Evolutionary conservation across 1,284 basidiomycete species (phyloP), one percentile per base, ranked within the genome.

Genomic region (Neonothopanus nambi): DNA sequence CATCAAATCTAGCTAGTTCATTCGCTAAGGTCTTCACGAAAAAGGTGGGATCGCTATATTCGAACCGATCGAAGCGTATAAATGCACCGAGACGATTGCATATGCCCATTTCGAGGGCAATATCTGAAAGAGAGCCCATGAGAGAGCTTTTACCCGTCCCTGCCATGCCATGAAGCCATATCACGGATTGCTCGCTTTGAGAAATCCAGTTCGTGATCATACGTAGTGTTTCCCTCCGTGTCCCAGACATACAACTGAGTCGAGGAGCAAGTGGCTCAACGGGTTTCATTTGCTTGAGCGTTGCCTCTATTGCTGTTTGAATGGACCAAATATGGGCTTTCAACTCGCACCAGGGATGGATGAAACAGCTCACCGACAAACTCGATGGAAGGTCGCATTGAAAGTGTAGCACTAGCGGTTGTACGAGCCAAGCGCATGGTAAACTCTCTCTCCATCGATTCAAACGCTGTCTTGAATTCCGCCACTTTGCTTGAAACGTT

Each of bases 91-190:
- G 36, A 28, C 47, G 46, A 30, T 30, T 49, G 36, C 18, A 21
- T 17, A 15, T 38, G n/a, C 52, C 47, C 47, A 49, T 42, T 15
- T 44, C 39, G 7, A 37, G 15, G 2, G 39, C n/a, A 7, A 36
- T 26, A 15, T 49, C 28, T 20, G 36, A 21, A 2, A 54, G 24
- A 3, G 47, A 20, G 11, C 46, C 52, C 52, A 54, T 54, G 8
- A 54, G 13, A 1, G 52, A 43, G 46, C 52, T 54, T 36, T 54
- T 54, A 4, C 52, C 52, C 7, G 20, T 43, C 11, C 52, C 52
- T 9, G 52, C 47, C 9, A 49, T 33, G 5, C 52, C 52, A 18
- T 17, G 37, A 17, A 54, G 17, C 52, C 52, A 54, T 4, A 54
- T 13, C n/a, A 45, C 17, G n/a, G 46, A 37, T 30, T 48, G 21